Base-by-base conservation (phyloP, 1,284 basidiomycete species). In the Cryptococcus deneoformans region DNA sequence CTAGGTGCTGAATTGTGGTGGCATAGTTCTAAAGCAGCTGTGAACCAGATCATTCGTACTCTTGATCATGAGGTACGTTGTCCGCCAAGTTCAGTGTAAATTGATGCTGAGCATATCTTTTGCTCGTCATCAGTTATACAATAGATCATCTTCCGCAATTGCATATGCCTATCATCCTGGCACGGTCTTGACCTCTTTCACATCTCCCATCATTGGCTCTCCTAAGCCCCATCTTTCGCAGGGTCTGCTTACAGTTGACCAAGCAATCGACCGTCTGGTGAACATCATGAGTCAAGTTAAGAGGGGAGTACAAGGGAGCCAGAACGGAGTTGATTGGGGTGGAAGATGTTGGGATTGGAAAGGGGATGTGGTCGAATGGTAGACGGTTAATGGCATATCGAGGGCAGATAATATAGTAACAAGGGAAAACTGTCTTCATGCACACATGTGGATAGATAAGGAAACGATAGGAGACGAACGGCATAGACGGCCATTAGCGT, bases 271-370 rank as follows among this genome's bases (percentile, higher is more conserved):
- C 54, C 83, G 81, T 60, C 68, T 90, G 51, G 78, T 82, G 3
- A 72, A 81, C 20, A 82, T 89, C 9, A 82, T 90, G 46, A 76
- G 73, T 42, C 78, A 62, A 69, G 62, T 69, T 0, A 56, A 54
- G 38, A 50, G 66, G 40, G 59, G 50, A 77, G 56, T 5, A 44
- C 47, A 11, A 11, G 29, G 20, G 20, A 20, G 20, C 20, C 20
- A 20, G 20, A 20, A 53, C 6, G 50, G 77, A 16, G 71, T 74
- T 42, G 77, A 79, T 2, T 83, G 85, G 63, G 81, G 86, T 49
- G 88, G 88, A 0, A 81, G 79, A 52, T 79, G 88, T 50, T 86
- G 85, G 82, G 87, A 89, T 70, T 89, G 86, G 84, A 82, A 82
- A 47, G 86, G 86, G 20, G 82, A 86, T 53, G 77, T 82, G 42